These are phyloP conservation scores for Paramarasmius palmivorus DNA, from an alignment of 1,284 basidiomycete genomes.

Conservation along the genomic window DNA sequence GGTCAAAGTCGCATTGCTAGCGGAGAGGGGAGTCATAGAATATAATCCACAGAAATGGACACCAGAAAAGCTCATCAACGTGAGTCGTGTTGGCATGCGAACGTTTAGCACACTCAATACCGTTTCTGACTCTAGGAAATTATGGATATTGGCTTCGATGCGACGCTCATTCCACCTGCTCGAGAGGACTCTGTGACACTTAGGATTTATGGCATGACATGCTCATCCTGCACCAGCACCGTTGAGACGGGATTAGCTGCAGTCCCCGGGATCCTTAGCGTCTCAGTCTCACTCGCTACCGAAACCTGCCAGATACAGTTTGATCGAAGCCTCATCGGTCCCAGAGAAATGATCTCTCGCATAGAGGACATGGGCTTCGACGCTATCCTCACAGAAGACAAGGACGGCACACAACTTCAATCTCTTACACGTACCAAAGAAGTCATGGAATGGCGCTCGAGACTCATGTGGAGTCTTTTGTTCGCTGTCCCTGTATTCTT, in stretches of 20 bases:
- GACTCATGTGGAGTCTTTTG: slow-evolving; percentile 72
- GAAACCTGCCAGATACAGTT: slow-evolving; percentile 78
- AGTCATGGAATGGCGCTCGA: slow-evolving; percentile 85
- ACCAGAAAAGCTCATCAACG: slow-evolving; percentile 75
- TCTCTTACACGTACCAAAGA: slow-evolving; percentile 93
- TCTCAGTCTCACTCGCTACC: slow-evolving; percentile 73
- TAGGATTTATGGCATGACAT: slow-evolving; percentile 91
- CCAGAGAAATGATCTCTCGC: slow-evolving; percentile 84
- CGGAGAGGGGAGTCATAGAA: slow-evolving; percentile 90
- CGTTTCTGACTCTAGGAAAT: slow-evolving; percentile 63
- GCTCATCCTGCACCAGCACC: slow-evolving; percentile 78
- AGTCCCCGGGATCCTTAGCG: slow-evolving; percentile 76
- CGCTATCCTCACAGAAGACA: slow-evolving; percentile 81
- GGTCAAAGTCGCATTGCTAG: slow-evolving; percentile 90
- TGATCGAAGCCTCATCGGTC: slow-evolving; percentile 72
- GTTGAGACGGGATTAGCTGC: slow-evolving; percentile 72
- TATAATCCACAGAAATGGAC: slow-evolving; percentile 87
- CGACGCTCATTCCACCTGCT: slow-evolving; percentile 66
- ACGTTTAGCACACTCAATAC: slow-evolving; percentile 15
- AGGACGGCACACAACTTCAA: slow-evolving; percentile 85
- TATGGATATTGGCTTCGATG: slow-evolving; percentile 91
- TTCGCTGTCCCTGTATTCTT: slow-evolving; percentile 96
- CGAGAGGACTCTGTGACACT: slow-evolving; percentile 71
- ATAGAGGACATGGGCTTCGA: slow-evolving; percentile 92
- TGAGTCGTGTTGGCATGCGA: slow-evolving; percentile 33